Conservation (phyloP, 106 monocot species). For the Alisma plantagoaquatica region DNA sequence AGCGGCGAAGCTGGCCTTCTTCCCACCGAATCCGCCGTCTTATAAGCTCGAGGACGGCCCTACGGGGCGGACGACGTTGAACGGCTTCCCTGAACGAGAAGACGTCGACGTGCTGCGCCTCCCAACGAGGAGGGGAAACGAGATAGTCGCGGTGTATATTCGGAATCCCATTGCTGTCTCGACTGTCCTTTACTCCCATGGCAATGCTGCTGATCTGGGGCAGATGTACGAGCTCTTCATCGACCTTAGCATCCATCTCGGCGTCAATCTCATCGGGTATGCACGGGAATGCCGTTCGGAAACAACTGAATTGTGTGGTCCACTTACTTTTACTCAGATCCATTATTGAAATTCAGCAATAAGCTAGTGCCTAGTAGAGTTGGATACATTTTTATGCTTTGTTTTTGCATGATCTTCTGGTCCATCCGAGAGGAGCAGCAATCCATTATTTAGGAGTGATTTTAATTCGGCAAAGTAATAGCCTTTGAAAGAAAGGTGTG, state of each 20-base stretch:
- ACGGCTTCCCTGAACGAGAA: constrained; percentile 48
- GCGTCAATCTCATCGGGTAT: constrained; percentile 64
- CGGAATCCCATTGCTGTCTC: constrained; percentile 46
- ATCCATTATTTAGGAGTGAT: too few relatives aligned
- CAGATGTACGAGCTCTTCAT: constrained; percentile 77
- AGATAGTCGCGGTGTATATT: constrained; percentile 55
- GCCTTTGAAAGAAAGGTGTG: too few relatives aligned
- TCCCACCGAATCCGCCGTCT: constrained; percentile 61
- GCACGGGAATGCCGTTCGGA: too few relatives aligned
- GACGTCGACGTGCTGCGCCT: constrained; percentile 54
- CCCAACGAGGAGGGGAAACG: constrained; percentile 37
- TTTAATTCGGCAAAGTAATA: too few relatives aligned
- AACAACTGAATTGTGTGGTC: too few relatives aligned
- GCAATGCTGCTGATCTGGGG: constrained; percentile 72
- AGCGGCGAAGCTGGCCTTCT: constrained; percentile 78
- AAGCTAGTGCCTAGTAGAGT: too few relatives aligned
- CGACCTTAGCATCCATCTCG: constrained; percentile 58
- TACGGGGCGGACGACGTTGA: constrained; percentile 30
- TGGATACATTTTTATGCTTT: too few relatives aligned
- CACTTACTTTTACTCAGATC: too few relatives aligned
- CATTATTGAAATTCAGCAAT: too few relatives aligned
- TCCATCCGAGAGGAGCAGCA: too few relatives aligned
- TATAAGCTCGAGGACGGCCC: constrained; percentile 34
- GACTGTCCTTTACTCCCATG: constrained; percentile 67
- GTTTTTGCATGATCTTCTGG: too few relatives aligned